Evolutionary conservation across 495 filamentous ascomycete species (phyloP).

Genomic region (Pseudotulostoma volvatum): DNA sequence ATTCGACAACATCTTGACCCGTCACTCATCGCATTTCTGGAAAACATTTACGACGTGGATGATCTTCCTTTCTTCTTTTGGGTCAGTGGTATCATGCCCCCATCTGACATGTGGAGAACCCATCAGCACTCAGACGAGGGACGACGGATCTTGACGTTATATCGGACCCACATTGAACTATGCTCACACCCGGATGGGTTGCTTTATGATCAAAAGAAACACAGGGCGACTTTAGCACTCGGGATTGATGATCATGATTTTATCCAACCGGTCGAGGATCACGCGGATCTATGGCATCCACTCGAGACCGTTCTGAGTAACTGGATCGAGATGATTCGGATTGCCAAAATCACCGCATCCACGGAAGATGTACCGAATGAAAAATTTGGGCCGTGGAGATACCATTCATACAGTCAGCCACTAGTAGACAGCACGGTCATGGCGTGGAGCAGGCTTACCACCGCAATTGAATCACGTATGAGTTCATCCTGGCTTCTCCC

Average conservation of each 20-base stretch:
- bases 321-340: slow-evolving; percentile 16
- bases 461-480: slow-evolving; percentile 9
- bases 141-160: slow-evolving; percentile 11
- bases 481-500: slow-evolving; percentile 4
- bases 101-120: no score
- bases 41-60: slow-evolving; percentile 8
- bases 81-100: slow-evolving; percentile 6
- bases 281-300: slow-evolving; percentile 19
- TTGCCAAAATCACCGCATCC: slow-evolving; percentile 12
- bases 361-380: slow-evolving; percentile 1
- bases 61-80: slow-evolving; percentile 13
- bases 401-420: slow-evolving; percentile 7
- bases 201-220: slow-evolving; percentile 8
- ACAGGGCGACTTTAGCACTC: slow-evolving; percentile 8
- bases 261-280: slow-evolving; percentile 7
- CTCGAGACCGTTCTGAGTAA: slow-evolving; percentile 24
- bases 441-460: slow-evolving; percentile 7
- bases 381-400: slow-evolving; percentile 6
- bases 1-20: slow-evolving; percentile 10
- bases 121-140: no score
- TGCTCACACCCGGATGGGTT: slow-evolving; percentile 8
- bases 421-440: slow-evolving; percentile 9
- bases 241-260: slow-evolving; percentile 5
- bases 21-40: slow-evolving; percentile 15
- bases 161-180: slow-evolving; percentile 4